phyloP scores from a whole-genome alignment of 2,329 filamentous ascomycete genomes.

The Hypoxylon sp. region DNA sequence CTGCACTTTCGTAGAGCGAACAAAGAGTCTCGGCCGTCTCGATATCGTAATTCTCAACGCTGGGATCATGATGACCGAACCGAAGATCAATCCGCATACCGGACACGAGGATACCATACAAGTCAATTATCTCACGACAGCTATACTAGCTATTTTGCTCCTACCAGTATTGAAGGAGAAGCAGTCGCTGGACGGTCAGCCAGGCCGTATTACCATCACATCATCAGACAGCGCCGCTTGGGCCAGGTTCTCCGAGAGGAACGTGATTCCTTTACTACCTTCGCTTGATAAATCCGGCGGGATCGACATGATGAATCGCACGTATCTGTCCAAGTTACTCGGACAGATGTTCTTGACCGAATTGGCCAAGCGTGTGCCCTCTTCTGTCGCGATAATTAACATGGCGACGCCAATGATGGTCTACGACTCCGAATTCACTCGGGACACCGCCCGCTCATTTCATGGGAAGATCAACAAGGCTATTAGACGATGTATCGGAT shows the following conservation, averaged over 20 bases:
- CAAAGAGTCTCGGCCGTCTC: conserved; percentile 50
- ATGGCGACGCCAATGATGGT: conserved; percentile 15
- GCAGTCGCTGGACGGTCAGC: background rate
- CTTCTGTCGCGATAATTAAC: conserved; percentile 22
- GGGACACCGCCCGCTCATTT: background rate
- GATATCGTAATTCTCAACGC: conserved; percentile 56
- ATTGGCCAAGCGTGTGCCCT: conserved; percentile 42
- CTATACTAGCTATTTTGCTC: conserved; percentile 17
- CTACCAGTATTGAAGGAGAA: conserved; percentile 19
- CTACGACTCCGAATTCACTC: conserved; percentile 16
- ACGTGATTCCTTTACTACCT: conserved; percentile 8
- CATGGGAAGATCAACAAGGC: background rate
- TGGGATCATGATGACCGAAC: background rate
- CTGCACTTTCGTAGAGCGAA: conserved; percentile 51
- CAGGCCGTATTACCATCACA: conserved; percentile 36
- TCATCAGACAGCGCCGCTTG: conserved; percentile 42
- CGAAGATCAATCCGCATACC: conserved; percentile 24
- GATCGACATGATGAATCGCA: conserved; percentile 26
- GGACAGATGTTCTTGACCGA: conserved; percentile 45
- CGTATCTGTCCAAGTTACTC: conserved; percentile 31
- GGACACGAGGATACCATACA: conserved; percentile 19
- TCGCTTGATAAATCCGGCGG: conserved; percentile 12
- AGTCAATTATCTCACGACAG: conserved; percentile 12
- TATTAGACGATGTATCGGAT: conserved; percentile 1
- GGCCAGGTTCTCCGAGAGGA: conserved; percentile 29